Percentiles rank a stretch among this genome's conserved stretches.
Conservation (phyloP, 805 yeast genomes). For the Sugiyamaella smithiae region DNA sequence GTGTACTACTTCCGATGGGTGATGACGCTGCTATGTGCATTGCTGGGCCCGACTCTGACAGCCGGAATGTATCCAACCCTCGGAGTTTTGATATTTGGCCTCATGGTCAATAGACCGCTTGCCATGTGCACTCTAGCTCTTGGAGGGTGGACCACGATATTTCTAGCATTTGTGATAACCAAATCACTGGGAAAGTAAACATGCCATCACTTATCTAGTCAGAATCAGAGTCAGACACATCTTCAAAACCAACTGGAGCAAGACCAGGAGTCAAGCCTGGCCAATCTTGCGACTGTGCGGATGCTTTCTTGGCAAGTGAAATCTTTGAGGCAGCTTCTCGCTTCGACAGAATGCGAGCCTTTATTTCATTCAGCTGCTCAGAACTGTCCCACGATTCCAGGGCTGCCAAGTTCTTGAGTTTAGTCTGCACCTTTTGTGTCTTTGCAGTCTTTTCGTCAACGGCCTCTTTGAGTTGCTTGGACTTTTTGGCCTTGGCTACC, state of each 20-base stretch:
- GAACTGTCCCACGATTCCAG: conserved; percentile 14
- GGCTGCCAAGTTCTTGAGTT: conserved; percentile 9
- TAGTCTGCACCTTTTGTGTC: background rate
- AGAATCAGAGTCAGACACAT: conserved; percentile 20
- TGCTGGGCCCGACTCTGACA: conserved; percentile 22
- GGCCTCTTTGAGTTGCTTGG: conserved; percentile 13
- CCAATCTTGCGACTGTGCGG: conserved; percentile 4
- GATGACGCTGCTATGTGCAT: conserved; percentile 22
- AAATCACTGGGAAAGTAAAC: conserved; percentile 18
- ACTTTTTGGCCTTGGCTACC: conserved; percentile 21
- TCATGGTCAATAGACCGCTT: conserved; percentile 25
- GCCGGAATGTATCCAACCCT: conserved; percentile 23
- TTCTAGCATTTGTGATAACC: conserved; percentile 22
- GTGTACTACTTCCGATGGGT: conserved; percentile 21
- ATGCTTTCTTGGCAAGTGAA: background rate
- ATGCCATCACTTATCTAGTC: conserved; percentile 2
- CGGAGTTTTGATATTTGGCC: conserved; percentile 24
- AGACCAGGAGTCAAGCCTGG: conserved; percentile 30
- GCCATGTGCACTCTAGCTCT: conserved; percentile 24
- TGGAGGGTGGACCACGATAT: conserved; percentile 23
- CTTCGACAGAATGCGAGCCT: conserved; percentile 13
- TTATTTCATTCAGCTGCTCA: conserved; percentile 17
- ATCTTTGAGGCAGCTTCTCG: background rate
- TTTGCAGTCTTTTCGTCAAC: conserved; percentile 12
- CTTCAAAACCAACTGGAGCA: conserved; percentile 29